Conservation (phyloP, 1,139 yeast genomes). For the Zhuliangozyma parablackwelliae region DNA sequence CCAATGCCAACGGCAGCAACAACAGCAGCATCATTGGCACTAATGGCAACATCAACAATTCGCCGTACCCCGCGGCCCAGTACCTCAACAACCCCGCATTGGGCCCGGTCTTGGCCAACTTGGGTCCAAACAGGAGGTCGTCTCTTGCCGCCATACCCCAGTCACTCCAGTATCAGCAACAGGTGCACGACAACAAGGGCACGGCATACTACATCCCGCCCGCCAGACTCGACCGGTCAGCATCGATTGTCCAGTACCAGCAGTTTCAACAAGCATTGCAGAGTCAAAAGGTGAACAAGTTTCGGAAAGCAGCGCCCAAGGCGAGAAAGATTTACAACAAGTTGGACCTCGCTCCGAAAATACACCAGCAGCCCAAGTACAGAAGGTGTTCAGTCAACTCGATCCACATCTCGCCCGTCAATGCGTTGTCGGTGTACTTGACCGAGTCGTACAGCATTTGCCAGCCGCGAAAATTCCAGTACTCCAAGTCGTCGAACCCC, state of each 20-base stretch:
- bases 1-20: neutral
- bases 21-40: too few species aligned
- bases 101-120: slow-evolving; percentile 1
- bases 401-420: slow-evolving; percentile 78
- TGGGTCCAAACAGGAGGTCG: slow-evolving; percentile 23
- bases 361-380: slow-evolving; percentile 66
- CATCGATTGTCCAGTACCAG: slow-evolving; percentile 35
- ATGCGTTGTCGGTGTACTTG: slow-evolving; percentile 74
- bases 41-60: slow-evolving; percentile 5
- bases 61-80: slow-evolving; percentile 7
- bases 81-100: slow-evolving; percentile 3
- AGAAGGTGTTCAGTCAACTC: slow-evolving; percentile 79
- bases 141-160: slow-evolving; percentile 31
- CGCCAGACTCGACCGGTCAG: slow-evolving; percentile 25
- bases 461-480: slow-evolving; percentile 76
- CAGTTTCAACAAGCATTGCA: slow-evolving; percentile 33
- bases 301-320: slow-evolving; percentile 35
- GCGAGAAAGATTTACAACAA: slow-evolving; percentile 34
- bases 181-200: slow-evolving; percentile 5
- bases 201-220: slow-evolving; percentile 10
- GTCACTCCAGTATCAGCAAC: slow-evolving; percentile 14
- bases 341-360: slow-evolving; percentile 59
- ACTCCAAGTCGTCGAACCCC: slow-evolving; percentile 83
- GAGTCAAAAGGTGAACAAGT: slow-evolving; percentile 18
- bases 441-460: slow-evolving; percentile 82